Base-by-base conservation (phyloP, 2,329 filamentous ascomycete genomes). In the Pezicula carpinea region DNA sequence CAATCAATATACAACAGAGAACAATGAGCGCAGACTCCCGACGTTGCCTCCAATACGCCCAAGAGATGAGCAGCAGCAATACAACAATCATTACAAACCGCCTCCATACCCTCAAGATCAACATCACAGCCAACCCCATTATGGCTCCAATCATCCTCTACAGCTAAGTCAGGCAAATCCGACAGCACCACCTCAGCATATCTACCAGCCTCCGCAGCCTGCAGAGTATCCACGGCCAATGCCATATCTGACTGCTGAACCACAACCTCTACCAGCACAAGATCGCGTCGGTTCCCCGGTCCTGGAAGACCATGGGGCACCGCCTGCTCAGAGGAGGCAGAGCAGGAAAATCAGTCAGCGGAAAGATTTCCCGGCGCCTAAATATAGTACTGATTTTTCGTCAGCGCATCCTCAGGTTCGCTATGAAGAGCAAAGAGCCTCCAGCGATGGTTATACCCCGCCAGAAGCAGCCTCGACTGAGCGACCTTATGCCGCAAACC, bases 341-440 rank as follows among this genome's bases (percentile, higher is more conserved):
- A 44, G 46, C 39, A 58, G 48, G 38, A 52, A 50, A 43, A 55
- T 56, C 18, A 34, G 38, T 11, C 52, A 54, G 44, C 50, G 57
- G 43, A 47, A 43, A 19, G 53, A 53, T 40, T 44, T 39, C 14
- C 47, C 47, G 29, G 51, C 53, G 40, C 48, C 50, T 42, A 39
- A 39, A 31, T 29, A 18, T 43, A 6, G 34, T 46, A 21, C 39
- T 13, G 39, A 40, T 43, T 17, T 26, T 13, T 33, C 33, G 19
- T 23, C 44, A 36, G n/a, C 36, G 21, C n/a, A 18, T 15, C 34
- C 23, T 8, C 39, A 29, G 23, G 15, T 34, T 40, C 39, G 31
- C 18, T 43, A 34, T 26, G 31, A 38, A 21, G 35, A 38, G 26
- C 26, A 29, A 11, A 29, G 26, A 29, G 26, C 26, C 10, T 29